phyloP scores from a whole-genome alignment of 441 rosid species.

The Populus hybrid region DNA sequence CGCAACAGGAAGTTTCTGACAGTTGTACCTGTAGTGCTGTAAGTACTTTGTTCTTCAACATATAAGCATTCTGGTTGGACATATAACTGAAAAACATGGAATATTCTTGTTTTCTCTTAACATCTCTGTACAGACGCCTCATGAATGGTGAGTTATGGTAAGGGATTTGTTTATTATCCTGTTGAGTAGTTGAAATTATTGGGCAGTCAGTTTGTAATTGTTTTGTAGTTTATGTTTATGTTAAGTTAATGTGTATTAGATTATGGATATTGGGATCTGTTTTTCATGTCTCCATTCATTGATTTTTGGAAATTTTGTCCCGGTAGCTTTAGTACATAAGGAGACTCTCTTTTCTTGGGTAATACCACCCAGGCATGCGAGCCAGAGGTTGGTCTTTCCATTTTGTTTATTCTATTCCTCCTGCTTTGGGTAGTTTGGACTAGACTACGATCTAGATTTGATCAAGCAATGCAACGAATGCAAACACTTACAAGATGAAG shows the following conservation, averaged over 20 bases:
- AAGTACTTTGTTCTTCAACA: conserved; percentile 29
- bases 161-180: background rate
- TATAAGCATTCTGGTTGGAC: background rate
- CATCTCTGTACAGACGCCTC: background rate
- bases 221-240: background rate
- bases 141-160: background rate
- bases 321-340: background rate
- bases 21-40: conserved; percentile 87
- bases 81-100: background rate
- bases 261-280: background rate
- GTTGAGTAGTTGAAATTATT: background rate
- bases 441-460: background rate
- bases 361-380: background rate
- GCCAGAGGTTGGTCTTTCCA: background rate
- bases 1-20: conserved; percentile 85
- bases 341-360: background rate
- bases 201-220: background rate
- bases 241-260: background rate
- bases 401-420: background rate
- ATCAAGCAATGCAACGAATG: background rate
- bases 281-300: background rate
- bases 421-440: conserved; percentile 4
- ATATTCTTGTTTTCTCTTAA: background rate
- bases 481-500: background rate
- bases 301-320: background rate